Evolutionary conservation across 768 basidiomycete genomes (phyloP), one percentile per base, ranked within the genome.

Genomic region (Russula dissimulans): DNA sequence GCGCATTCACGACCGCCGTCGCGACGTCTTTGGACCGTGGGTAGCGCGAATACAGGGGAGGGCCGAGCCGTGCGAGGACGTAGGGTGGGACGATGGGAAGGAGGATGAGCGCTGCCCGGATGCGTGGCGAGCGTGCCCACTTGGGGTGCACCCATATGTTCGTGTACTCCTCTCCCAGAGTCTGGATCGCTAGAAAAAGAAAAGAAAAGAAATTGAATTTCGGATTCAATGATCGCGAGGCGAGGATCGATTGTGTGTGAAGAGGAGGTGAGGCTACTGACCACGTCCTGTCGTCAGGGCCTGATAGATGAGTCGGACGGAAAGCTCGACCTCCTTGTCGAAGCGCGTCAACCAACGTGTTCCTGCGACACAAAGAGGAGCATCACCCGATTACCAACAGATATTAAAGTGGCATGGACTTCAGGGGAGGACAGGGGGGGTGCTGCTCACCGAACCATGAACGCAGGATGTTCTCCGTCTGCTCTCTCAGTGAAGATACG

Each of bases 141-240:
- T 70, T 65, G 0, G 71, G 73, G 32, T 70, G 72, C 3, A 75
- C 68, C 87, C 90, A 89, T 38, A 88, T 84, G 67, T 87, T 86
- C 1, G 89, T 91, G 67, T 94, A 94, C 69, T 94, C 91, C 71
- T 94, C 91, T n/a, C 91, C 91, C 1, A 93, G 77, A 4, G 87
- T 91, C 71, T 93, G 91, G 10, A 78, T 79, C 15, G 85, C 91
- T 93, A 52, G 29, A 15, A 42, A 43, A 10, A 36, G 34, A 5
- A 43, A 10, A 36, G 34, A 5, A 36, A 10, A 36, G 10, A 36
- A 36, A 61, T 26, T 26, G 11, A 12, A 32, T 10, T 42, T 38
- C 53, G 47, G 48, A 14, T 14, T 66, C 46, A 66, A 57, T 55
- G 46, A 51, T 53, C 54, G 49, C 29, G 41, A 22, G 43, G 22